Conservation (phyloP, 176 grass and related monocot species). For the Calamus simplicifolius region DNA sequence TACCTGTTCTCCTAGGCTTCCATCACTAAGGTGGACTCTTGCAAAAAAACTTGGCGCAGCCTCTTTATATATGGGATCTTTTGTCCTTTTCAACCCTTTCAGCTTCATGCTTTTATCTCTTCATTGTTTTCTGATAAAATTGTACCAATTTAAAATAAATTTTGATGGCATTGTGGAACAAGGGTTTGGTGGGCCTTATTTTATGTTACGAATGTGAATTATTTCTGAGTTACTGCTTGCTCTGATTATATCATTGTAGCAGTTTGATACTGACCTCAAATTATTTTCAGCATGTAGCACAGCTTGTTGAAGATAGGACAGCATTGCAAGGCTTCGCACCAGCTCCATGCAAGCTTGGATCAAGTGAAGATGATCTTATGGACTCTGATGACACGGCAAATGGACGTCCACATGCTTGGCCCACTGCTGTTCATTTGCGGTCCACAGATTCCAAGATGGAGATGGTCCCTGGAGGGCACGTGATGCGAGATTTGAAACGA, state of each 20-base stretch:
- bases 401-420: conserved; percentile 33
- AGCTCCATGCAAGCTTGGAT: conserved; percentile 61
- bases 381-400: conserved; percentile 80
- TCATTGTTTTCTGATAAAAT: no score
- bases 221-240: background rate
- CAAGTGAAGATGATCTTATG: conserved; percentile 82
- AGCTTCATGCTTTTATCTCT: no score
- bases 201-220: background rate
- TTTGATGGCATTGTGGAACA: no score
- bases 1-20: no score
- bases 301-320: conserved; percentile 70
- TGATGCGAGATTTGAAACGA: conserved; percentile 60
- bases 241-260: background rate
- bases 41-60: no score
- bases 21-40: no score
- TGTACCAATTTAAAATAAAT: no score
- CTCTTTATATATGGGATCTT: no score
- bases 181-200: no score
- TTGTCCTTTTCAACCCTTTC: no score
- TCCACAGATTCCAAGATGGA: conserved; percentile 38
- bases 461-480: conserved; percentile 51
- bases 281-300: conserved; percentile 61
- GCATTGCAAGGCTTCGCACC: conserved; percentile 64
- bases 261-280: background rate
- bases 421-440: conserved; percentile 37